These are phyloP conservation scores for Pseudovirgaria hyperparasitica DNA, from an alignment of 2,329 filamentous ascomycete genomes.

Conservation along the genomic window DNA sequence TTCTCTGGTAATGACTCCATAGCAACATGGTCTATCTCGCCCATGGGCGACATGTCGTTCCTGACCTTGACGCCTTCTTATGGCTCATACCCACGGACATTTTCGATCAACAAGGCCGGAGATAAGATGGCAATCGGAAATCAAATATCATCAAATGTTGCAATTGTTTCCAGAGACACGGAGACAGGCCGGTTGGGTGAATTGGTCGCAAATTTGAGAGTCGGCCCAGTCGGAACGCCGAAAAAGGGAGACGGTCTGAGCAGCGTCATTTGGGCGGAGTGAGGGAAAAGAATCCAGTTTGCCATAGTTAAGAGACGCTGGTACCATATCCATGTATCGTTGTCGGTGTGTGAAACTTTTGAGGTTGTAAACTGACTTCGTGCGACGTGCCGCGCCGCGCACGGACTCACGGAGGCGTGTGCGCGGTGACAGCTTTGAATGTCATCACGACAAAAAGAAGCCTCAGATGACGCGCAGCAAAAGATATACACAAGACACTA, in stretches of 20 bases:
- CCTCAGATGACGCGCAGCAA: too few species aligned
- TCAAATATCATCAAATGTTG: conserved; percentile 19
- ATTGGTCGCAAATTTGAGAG: conserved; percentile 13
- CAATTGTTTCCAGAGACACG: conserved; percentile 16
- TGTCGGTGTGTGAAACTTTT: too few species aligned
- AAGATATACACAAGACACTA: too few species aligned
- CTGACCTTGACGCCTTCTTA: conserved; percentile 17
- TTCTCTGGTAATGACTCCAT: conserved; percentile 21
- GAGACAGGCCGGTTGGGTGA: conserved; percentile 15
- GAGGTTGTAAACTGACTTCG: too few species aligned
- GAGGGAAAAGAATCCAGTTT: too few species aligned
- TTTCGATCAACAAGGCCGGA: conserved; percentile 21
- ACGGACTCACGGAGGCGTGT: too few species aligned
- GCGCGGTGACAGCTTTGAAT: too few species aligned
- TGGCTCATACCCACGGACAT: conserved; percentile 22
- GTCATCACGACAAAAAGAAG: too few species aligned
- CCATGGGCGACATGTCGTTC: conserved; percentile 15
- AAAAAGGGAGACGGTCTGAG: conserved; percentile 21
- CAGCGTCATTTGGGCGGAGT: conserved; percentile 22
- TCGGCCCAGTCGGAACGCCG: conserved; percentile 13
- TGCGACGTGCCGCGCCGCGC: too few species aligned
- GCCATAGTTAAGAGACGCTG: too few species aligned
- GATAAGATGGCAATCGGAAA: conserved; percentile 18
- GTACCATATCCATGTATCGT: too few species aligned
- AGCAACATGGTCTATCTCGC: conserved; percentile 19